phyloP scores from a whole-genome alignment of 306 rosid genomes.

The Rubus idaeus region DNA sequence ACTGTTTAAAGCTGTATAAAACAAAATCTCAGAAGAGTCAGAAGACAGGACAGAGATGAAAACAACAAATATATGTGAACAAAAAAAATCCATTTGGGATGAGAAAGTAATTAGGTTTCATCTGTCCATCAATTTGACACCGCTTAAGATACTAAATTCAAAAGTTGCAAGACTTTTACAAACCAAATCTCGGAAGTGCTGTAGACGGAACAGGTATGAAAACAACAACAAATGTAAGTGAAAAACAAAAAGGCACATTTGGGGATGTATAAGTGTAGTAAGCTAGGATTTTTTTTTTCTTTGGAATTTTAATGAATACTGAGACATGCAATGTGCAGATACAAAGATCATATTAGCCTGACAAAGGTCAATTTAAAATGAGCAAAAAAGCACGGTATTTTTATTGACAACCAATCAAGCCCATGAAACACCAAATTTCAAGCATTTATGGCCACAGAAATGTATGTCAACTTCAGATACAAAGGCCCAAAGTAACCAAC shows the following conservation, averaged over 20 bases:
- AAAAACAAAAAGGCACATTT: background rate
- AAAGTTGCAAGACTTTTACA: background rate
- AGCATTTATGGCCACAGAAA: conserved; percentile 1
- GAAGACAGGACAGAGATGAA: background rate
- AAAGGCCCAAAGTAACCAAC: conserved; percentile 20
- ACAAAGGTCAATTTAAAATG: background rate
- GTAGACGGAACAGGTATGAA: background rate
- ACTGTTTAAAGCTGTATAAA: background rate
- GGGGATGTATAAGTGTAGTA: background rate
- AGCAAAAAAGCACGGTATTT: background rate
- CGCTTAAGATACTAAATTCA: background rate
- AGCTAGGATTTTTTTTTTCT: background rate
- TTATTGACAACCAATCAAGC: background rate
- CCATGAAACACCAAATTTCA: conserved; percentile 12
- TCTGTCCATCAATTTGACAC: background rate
- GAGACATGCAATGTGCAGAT: background rate
- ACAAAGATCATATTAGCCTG: too few species aligned
- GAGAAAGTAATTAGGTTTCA: background rate
- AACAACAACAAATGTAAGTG: background rate
- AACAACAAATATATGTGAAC: background rate
- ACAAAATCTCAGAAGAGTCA: background rate
- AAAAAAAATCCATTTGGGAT: background rate
- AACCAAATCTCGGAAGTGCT: background rate
- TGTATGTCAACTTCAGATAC: conserved; percentile 18
- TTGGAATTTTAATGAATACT: background rate